Evolutionary conservation across 2,329 filamentous ascomycete species (phyloP).

Genomic region (Penicillium sp.): DNA sequence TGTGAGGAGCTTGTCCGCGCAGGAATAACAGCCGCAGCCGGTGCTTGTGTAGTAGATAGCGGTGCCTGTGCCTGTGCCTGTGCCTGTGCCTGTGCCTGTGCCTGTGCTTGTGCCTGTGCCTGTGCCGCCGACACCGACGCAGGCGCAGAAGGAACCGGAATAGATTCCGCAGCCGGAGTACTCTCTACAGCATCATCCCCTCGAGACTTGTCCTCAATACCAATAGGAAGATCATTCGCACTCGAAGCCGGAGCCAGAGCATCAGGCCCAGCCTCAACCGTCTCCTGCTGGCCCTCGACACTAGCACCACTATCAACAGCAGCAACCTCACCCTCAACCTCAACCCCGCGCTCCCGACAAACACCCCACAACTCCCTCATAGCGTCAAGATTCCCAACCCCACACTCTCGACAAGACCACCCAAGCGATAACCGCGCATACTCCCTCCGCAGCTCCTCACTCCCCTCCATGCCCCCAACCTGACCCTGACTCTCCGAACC

Average conservation of each 20-base stretch:
- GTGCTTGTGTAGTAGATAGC: not conserved
- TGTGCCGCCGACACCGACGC: not conserved
- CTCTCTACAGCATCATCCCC: not conserved
- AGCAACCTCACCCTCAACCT: constrained; percentile 12
- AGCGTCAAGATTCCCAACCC: constrained; percentile 51
- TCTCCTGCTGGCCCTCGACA: not conserved
- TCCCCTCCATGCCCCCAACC: constrained; percentile 81
- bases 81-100: too few species aligned
- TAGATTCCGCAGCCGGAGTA: not conserved
- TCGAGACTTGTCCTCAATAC: not conserved
- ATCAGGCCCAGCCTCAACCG: not conserved
- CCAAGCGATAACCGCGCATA: constrained; percentile 66
- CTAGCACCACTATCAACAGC: constrained; percentile 35
- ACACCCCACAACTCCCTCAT: constrained; percentile 35
- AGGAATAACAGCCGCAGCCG: not conserved
- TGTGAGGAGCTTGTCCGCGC: constrained; percentile 1
- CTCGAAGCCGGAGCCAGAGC: not conserved
- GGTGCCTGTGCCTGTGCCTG: not conserved
- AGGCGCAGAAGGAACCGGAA: not conserved
- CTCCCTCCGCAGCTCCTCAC: constrained; percentile 63
- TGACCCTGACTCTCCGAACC: constrained; percentile 85
- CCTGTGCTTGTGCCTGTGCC: not conserved
- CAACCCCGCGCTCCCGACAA: constrained; percentile 36
- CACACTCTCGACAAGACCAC: constrained; percentile 72
- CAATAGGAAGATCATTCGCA: not conserved